These are phyloP conservation scores for Mrakia frigida DNA, from an alignment of 768 basidiomycete genomes.

Conservation along the genomic window DNA sequence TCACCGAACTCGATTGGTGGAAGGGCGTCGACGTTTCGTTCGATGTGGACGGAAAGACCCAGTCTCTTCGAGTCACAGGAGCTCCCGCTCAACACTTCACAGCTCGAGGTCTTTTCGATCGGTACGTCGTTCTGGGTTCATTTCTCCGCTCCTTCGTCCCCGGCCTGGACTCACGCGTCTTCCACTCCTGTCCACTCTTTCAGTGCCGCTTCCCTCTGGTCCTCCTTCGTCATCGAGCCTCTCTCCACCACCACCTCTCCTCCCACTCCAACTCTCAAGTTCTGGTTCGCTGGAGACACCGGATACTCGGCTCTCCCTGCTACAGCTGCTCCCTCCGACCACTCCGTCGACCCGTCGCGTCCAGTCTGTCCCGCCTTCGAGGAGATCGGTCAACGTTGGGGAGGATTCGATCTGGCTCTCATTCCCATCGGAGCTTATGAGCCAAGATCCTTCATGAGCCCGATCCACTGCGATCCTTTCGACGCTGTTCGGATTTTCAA, in stretches of 20 bases:
- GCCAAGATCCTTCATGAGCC: conserved; percentile 50
- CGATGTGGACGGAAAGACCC: conserved; percentile 35
- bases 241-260: not conserved
- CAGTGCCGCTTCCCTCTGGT: conserved; percentile 29
- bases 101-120: conserved; percentile 43
- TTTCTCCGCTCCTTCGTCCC: conserved; percentile 48
- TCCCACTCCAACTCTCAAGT: conserved; percentile 37
- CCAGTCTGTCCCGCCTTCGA: conserved; percentile 66
- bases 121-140: not conserved
- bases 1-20: conserved; percentile 65
- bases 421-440: conserved; percentile 62
- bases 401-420: conserved; percentile 62
- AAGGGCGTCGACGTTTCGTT: conserved; percentile 46
- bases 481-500: conserved; percentile 65
- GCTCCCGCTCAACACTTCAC: conserved; percentile 61
- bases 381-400: conserved; percentile 61
- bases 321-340: conserved; percentile 11
- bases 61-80: conserved; percentile 36
- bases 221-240: conserved; percentile 30
- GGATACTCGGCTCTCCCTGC: conserved; percentile 42
- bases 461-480: conserved; percentile 62
- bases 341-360: conserved; percentile 36
- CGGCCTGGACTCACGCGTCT: not conserved
- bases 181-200: not conserved
- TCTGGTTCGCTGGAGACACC: conserved; percentile 55